Evolutionary conservation across 495 filamentous ascomycete genomes (phyloP), one percentile per base, ranked within the genome.

Genomic region (Rostrohypoxylon terebratum): DNA sequence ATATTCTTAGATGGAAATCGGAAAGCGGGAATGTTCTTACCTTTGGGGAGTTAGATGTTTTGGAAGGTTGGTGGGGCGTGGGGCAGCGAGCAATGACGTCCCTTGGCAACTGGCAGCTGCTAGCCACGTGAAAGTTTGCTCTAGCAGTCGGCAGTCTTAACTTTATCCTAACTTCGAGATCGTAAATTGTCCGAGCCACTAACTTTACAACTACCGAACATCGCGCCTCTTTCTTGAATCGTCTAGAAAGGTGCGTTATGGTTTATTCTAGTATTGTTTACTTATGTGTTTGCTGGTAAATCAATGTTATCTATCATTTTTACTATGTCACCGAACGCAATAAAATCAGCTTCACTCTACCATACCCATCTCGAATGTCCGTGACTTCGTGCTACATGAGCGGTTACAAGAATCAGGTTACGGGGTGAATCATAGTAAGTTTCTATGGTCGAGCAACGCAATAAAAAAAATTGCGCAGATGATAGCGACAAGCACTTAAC

Each of bases 11-110:
- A 33, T 16, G n/a, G 11, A 9, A 38, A 42, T 42, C 38, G 38
- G 10, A 42, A 42, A 42, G 38, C 18, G 42, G 44, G 40, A 50
- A 50, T 66, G 53, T 4, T n/a, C 20, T 59, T 59, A 9, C 55
- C 42, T 42, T n/a, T n/a, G n/a, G 13, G 33, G 55, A 59, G 18
- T 45, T 18, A 16, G 42, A 59, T 23, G 34, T 13, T n/a, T n/a
- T n/a, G n/a, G n/a, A 20, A 21, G 31, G 16, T 59, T 66, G 54
- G 63, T 59, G 63, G 63, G 63, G 63, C 63, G 63, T 59, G 63
- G 63, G 63, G 63, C 63, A 66, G 63, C 20, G 23, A 16, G 25
- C 21, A 54, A 66, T 66, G 63, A 66, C 63, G 63, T 66, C 28
- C 51, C 48, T 65, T 65, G 25, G 48, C 31, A 20, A 20, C n/a